Percentiles rank a stretch among this genome's conserved stretches.
These are phyloP conservation scores for Ulvella scutata DNA, from an alignment of 139 green algal species.

Conservation along the genomic window DNA sequence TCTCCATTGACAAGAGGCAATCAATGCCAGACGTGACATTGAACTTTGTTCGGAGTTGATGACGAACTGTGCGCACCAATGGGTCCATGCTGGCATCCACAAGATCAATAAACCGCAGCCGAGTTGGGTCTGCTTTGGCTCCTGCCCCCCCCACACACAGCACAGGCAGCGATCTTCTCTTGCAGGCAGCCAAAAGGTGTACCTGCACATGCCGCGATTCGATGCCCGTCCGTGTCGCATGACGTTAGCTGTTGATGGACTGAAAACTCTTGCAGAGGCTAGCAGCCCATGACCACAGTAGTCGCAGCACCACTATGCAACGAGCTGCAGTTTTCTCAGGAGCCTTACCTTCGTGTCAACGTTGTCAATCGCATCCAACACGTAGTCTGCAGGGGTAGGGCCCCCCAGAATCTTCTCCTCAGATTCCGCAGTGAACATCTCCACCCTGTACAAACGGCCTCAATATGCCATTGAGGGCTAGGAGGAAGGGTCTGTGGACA, in stretches of 20 bases:
- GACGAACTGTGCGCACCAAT: slow-evolving; percentile 64
- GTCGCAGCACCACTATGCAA: too few relatives aligned
- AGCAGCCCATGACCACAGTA: too few relatives aligned
- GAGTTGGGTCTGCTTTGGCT: slow-evolving; percentile 84
- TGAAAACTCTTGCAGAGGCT: too few relatives aligned
- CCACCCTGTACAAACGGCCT: too few relatives aligned
- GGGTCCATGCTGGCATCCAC: slow-evolving; percentile 62
- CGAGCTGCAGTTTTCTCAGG: too few relatives aligned
- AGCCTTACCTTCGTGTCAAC: slow-evolving; percentile 93
- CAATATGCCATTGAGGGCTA: too few relatives aligned
- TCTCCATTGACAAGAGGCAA: slow-evolving; percentile 78
- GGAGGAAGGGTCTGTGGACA: too few relatives aligned
- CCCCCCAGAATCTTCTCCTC: slow-evolving; percentile 66
- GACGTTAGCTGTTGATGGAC: too few relatives aligned
- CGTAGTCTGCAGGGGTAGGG: slow-evolving; percentile 46
- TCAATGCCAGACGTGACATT: slow-evolving; percentile 46
- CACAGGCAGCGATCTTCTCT: slow-evolving; percentile 49
- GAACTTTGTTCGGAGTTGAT: slow-evolving; percentile 44
- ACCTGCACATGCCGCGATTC: slow-evolving; percentile 41
- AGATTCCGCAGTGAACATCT: slow-evolving; percentile 66
- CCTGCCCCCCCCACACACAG: slow-evolving; percentile 69
- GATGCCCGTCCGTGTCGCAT: too few relatives aligned
- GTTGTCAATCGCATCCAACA: slow-evolving; percentile 98
- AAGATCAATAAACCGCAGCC: slow-evolving; percentile 76
- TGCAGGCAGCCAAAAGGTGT: slow-evolving; percentile 71